Evolutionary conservation across 164 flowering plant genomes (phyloP).

Genomic region (Annona squamosa): DNA sequence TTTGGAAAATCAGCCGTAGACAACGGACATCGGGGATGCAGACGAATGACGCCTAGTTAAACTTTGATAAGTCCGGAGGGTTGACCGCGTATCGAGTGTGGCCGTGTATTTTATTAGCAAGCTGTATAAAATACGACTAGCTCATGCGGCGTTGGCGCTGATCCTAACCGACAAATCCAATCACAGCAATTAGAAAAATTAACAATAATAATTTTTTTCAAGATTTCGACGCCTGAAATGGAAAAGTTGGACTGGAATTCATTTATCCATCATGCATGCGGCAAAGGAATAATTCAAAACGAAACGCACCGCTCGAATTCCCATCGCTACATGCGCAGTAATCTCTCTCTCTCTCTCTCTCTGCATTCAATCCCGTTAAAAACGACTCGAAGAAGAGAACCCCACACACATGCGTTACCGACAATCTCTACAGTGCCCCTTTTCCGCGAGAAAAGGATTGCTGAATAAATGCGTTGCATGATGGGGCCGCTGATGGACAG

Average conservation of each 20-base stretch:
- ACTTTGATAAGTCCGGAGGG: background rate
- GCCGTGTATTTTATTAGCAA: background rate
- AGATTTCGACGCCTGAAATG: background rate
- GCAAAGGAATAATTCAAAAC: background rate
- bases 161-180: background rate
- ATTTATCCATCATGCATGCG: background rate
- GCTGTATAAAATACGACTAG: background rate
- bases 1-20: background rate
- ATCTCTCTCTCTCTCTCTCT: background rate
- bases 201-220: background rate
- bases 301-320: background rate
- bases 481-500: background rate
- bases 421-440: background rate
- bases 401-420: background rate
- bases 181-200: no score
- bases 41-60: background rate
- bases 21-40: background rate
- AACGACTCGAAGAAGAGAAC: background rate
- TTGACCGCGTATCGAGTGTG: background rate
- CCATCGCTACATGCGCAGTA: background rate
- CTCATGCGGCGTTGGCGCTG: background rate
- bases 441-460: background rate
- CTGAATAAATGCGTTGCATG: background rate
- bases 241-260: background rate
- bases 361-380: background rate